Evolutionary conservation across 352 stramenopile genomes (phyloP).

Genomic region (Phytophthora vignae): DNA sequence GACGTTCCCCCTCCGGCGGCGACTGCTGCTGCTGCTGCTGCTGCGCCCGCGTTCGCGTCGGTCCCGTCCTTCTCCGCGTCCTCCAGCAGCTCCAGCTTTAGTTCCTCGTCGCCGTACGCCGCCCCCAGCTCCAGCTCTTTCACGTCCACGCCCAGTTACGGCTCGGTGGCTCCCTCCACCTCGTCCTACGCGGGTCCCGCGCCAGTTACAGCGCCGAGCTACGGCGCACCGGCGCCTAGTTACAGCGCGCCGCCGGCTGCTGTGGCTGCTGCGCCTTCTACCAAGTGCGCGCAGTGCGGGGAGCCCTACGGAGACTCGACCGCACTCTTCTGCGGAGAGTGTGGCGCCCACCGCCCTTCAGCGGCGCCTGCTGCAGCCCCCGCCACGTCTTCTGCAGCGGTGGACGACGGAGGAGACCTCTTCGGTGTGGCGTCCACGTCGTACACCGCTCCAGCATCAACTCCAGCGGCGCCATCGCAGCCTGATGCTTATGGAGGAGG

Average conservation of each 20-base stretch:
- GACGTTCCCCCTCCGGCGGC: conserved; percentile 43
- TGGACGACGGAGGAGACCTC: conserved; percentile 63
- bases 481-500: conserved; percentile 16
- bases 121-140: conserved; percentile 8
- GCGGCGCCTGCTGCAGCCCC: conserved; percentile 12
- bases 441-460: conserved; percentile 24
- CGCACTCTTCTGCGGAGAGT: conserved; percentile 80
- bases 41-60: conserved; percentile 8
- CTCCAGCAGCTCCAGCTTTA: conserved; percentile 23
- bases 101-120: conserved; percentile 15
- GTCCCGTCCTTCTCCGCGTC: conserved; percentile 5
- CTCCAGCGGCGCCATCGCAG: conserved; percentile 12
- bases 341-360: conserved; percentile 57
- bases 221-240: conserved; percentile 17
- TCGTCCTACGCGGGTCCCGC: conserved; percentile 10
- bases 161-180: conserved; percentile 17
- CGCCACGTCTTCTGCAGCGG: neutral
- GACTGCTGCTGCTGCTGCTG: too few species aligned
- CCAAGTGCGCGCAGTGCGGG: conserved; percentile 58
- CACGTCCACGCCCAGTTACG: conserved; percentile 20
- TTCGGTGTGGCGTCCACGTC: conserved; percentile 56
- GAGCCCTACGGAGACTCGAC: conserved; percentile 61
- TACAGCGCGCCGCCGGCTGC: conserved; percentile 20
- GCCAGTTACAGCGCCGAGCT: neutral
- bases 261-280: neutral